Evolutionary conservation across 2,329 filamentous ascomycete genomes (phyloP), one percentile per base, ranked within the genome.

Genomic region (Clonostachys rosea): DNA sequence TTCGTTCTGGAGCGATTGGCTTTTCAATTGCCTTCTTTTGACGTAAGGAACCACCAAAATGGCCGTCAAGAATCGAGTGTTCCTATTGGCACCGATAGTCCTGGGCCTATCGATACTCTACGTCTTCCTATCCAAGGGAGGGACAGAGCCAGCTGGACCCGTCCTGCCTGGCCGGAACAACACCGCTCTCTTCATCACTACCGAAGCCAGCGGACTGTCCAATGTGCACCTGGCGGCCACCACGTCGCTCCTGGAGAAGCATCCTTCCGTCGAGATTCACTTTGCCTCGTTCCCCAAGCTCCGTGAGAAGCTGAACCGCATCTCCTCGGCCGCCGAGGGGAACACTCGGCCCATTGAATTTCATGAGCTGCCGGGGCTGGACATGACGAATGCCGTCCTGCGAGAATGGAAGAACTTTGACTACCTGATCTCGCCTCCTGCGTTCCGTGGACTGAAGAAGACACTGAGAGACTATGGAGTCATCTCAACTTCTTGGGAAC

Each of bases 141-240:
- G 24, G 24, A 30, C 24, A 10, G 8, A 30, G 3, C 24, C 24
- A 30, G 24, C 24, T 30, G 24, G 8, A 30, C 24, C 24, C 9
- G 24, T 30, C 8, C 24, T 30, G 24, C 24, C 24, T 30, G 58
- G 59, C 6, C 48, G 46, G 11, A 60, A 62, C 43, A 60, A 61
- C 43, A 64, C 62, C 3, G 56, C 66, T 14, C 59, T 69, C 7
- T 62, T 69, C 48, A 42, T 68, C 34, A 57, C 57, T n/a, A 60
- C 61, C 47, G 52, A 52, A 12, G 60, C 65, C 6, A 56, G 57
- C 43, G 66, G 67, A 24, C 54, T 64, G 7, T 62, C 60, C 7
- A 70, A 70, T 41, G 64, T 67, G n/a, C 63, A 63, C 44, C 47
- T 69, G 11, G 64, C 65, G 4, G 65, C 66, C 5, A 51, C 54